Evolutionary conservation across 495 filamentous ascomycete genomes (phyloP).

Genomic region (Xylaria acuta): DNA sequence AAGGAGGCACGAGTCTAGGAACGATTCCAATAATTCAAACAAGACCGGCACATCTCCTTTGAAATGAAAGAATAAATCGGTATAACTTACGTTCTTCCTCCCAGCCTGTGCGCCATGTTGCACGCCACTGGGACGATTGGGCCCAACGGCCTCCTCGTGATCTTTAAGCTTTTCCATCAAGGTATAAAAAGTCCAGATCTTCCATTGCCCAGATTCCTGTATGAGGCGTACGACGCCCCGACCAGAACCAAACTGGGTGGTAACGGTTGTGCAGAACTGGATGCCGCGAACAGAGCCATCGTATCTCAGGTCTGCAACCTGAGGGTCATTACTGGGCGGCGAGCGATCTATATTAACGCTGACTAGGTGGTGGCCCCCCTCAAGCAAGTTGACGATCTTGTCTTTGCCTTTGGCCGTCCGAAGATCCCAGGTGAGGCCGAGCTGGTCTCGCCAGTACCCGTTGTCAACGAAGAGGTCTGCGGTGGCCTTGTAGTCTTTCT

Average conservation of each 20-base stretch:
- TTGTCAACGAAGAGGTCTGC: constrained; percentile 59
- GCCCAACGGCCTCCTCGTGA: constrained; percentile 58
- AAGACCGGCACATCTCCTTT: neutral
- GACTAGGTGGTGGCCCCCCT: constrained; percentile 50
- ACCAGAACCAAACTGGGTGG: constrained; percentile 61
- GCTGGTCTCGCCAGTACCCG: constrained; percentile 70
- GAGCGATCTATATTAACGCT: constrained; percentile 54
- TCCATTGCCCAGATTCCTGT: constrained; percentile 60
- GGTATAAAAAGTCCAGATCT: constrained; percentile 70
- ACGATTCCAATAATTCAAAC: no score
- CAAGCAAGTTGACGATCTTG: constrained; percentile 58
- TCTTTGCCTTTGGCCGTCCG: constrained; percentile 62
- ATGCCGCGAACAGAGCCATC: constrained; percentile 58
- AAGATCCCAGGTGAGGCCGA: constrained; percentile 65
- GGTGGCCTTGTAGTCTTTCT: constrained; percentile 43
- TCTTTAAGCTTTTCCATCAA: constrained; percentile 59
- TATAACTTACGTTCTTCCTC: constrained; percentile 50
- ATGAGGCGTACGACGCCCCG: constrained; percentile 63
- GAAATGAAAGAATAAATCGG: neutral
- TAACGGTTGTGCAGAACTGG: constrained; percentile 58
- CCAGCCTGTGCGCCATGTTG: constrained; percentile 52
- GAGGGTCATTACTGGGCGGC: constrained; percentile 52
- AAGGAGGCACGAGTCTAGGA: neutral
- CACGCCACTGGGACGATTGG: constrained; percentile 58
- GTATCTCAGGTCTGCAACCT: constrained; percentile 50